Evolutionary conservation across 129 eudicot genomes (phyloP), one percentile per base, ranked within the genome.

Genomic region (Flaveria ramosissima): DNA sequence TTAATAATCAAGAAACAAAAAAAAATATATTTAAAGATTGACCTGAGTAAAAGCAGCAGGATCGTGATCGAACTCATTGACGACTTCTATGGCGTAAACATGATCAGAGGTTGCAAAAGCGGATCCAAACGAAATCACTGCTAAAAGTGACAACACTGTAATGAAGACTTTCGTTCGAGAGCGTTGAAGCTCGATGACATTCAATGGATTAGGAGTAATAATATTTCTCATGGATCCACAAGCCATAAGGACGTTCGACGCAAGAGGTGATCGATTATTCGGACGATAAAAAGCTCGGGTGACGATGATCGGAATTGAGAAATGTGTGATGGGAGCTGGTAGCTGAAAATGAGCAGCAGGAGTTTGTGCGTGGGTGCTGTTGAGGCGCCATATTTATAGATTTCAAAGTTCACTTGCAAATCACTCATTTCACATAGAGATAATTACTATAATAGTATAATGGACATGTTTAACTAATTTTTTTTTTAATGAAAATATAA

Each of bases 1-100:
- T 59, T 59, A 45, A 36, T 48, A 13, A 36, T 16, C 15, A 64
- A 21, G 24, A 68, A 67, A 42, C 43, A 7, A n/a, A 62, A 62
- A 62, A 1, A 1, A 3, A 14, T 13, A n/a, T 42, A 52, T 61
- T 73, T 6, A 51, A 51, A 7, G 39, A n/a, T 6, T 20, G 47
- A 90, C 97, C 95, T 91, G 82, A 71, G 92, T 91, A 27, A 89
- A 91, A 39, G 97, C 90, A 6, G 36, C 3, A 17, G 88, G 92
- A 75, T 92, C 97, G 48, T 89, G 97, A 45, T 83, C 89, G 32
- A 85, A 92, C 83, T 88, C 92, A 52, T 85, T 81, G 77, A 92
- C 81, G 15, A 92, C 89, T 73, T 89, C 43, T 8, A 78, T 74
- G 11, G 84, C 61, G 77, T 85, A 83, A 77, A 85, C 73, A 7